Conservation (phyloP, 164 flowering plant genomes). For the Berberis thunbergii region DNA sequence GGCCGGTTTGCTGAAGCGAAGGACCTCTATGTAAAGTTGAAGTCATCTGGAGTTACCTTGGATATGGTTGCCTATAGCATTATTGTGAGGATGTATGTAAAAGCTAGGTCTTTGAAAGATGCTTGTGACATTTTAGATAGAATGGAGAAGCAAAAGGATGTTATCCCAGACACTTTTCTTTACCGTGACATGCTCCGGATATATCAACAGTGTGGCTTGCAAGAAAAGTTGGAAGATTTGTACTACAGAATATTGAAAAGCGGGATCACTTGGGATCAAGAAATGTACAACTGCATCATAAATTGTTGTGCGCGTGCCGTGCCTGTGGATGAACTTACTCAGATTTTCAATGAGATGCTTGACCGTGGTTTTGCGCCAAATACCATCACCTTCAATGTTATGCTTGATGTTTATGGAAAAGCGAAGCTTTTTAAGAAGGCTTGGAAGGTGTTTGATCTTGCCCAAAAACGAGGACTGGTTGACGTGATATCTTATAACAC, state of each 20-base stretch:
- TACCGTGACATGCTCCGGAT: constrained; percentile 80
- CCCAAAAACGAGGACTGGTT: constrained; percentile 43
- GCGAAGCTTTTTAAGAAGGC: constrained; percentile 64
- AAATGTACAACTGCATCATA: constrained; percentile 81
- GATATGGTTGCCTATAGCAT: constrained; percentile 73
- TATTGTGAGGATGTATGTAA: constrained; percentile 72
- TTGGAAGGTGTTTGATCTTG: constrained; percentile 52
- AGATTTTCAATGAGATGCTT: constrained; percentile 75
- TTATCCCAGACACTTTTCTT: constrained; percentile 66
- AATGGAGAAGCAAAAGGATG: constrained; percentile 50
- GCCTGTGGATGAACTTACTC: constrained; percentile 82
- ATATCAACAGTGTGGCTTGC: constrained; percentile 59
- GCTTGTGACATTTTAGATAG: constrained; percentile 66
- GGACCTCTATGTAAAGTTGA: constrained; percentile 45
- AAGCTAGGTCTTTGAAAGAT: constrained; percentile 52
- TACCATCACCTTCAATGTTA: constrained; percentile 64
- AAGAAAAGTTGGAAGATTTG: constrained; percentile 42
- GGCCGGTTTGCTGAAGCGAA: constrained; percentile 53
- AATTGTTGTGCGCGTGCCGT: constrained; percentile 89
- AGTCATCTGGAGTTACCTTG: constrained; percentile 41
- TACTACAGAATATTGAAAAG: constrained; percentile 61
- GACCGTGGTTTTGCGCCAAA: constrained; percentile 48
- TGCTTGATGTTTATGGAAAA: constrained; percentile 77
- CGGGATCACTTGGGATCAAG: constrained; percentile 67
- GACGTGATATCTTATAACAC: constrained; percentile 87